Evolutionary conservation across 108 stramenopile genomes (phyloP), one percentile per base, ranked within the genome.

Genomic region (Asterionellopsis glacialis): DNA sequence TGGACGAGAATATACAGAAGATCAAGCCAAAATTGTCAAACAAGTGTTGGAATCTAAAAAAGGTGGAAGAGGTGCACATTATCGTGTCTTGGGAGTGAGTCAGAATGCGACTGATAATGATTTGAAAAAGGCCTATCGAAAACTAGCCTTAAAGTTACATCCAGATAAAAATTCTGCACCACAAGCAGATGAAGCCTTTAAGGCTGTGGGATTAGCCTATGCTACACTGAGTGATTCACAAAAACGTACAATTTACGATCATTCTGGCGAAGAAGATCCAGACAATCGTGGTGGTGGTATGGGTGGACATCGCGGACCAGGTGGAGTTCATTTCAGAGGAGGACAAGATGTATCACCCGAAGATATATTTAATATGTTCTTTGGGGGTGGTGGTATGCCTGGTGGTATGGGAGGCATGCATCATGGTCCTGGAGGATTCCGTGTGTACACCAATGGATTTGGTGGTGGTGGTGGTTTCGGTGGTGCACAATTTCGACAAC

Each of bases 341-440:
- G 54, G 44, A 18, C 79, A 81, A 52, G 94, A 90, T 25, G 81
- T 96, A 1, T 76, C 69, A 50, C 95, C 97, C 1, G 91, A 96
- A 66, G 94, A 96, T 57, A 94, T 98, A 52, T 98, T 98, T 59
- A 94, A 94, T 64, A 96, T 96, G 95, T 98, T 98, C 67, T 97
- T 97, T 72, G 91, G 91, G 23, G 93, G 91, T 0, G 48, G 39
- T 18, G 92, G 90, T 7, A 88, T 88, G 87, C 74, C 75, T 12
- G 81, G 75, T 41, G 80, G 77, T 26, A 57, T 48, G 58, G 81
- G 33, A 33, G 33, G 33, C 7, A 40, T 65, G 51, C 55, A 62
- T 25, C 64, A 65, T n/a, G 85, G 84, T 51, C 59, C 63, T 1
- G 80, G 67, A 45, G 85, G 85, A 41, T 69, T 82, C 50, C 75